phyloP scores from a whole-genome alignment of 2,329 filamentous ascomycete genomes.

The Chaetomiaceae sp. region DNA sequence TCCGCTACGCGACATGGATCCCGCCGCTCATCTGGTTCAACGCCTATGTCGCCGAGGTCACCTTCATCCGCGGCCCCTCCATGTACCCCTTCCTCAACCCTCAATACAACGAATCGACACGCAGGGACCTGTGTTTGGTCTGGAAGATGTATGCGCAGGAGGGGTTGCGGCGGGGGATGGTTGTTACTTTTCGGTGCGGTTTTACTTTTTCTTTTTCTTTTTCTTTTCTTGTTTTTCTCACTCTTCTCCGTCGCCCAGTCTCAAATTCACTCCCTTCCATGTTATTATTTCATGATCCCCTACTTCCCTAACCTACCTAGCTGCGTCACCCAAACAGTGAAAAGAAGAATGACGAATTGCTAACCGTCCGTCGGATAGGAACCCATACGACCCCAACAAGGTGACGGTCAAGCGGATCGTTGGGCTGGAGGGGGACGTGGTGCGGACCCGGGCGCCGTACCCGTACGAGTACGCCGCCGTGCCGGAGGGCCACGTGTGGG shows the following conservation, averaged over 20 bases:
- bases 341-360: no score
- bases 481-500: slow-evolving; percentile 84
- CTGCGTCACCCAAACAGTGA: no score
- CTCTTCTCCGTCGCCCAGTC: not conserved
- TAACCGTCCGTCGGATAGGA: no score
- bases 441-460: slow-evolving; percentile 61
- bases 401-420: slow-evolving; percentile 78
- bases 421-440: slow-evolving; percentile 71
- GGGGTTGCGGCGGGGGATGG: slow-evolving; percentile 63
- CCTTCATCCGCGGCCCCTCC: slow-evolving; percentile 55
- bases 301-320: no score
- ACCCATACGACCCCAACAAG: slow-evolving; percentile 63
- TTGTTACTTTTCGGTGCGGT: slow-evolving; percentile 62
- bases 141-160: slow-evolving; percentile 55
- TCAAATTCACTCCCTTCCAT: no score
- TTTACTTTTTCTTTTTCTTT: not conserved
- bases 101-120: slow-evolving; percentile 52
- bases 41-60: slow-evolving; percentile 54
- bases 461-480: slow-evolving; percentile 55
- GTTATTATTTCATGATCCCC: no score
- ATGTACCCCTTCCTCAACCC: slow-evolving; percentile 77
- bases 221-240: no score
- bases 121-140: slow-evolving; percentile 53
- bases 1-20: slow-evolving; percentile 56
- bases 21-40: slow-evolving; percentile 59